phyloP scores from a whole-genome alignment of 116 monocot species.

The Phalaenopsis hybrid region DNA sequence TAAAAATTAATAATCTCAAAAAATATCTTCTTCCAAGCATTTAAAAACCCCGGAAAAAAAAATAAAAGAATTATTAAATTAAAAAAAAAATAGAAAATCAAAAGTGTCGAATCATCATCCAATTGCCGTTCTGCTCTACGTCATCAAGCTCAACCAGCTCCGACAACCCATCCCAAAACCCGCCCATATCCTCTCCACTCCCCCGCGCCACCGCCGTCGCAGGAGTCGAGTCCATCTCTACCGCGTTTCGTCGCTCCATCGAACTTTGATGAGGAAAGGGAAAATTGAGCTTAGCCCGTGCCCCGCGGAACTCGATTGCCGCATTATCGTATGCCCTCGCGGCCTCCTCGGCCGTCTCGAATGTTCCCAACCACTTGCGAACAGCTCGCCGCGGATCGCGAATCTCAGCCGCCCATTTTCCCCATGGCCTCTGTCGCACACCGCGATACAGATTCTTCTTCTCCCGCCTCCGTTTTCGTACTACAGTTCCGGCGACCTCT shows the following conservation, averaged over 20 bases:
- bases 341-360: constrained; percentile 71
- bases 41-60: too few species aligned
- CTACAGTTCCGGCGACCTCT: not conserved
- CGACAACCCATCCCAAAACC: constrained; percentile 12
- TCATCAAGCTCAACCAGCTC: constrained; percentile 11
- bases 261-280: constrained; percentile 23
- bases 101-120: not conserved
- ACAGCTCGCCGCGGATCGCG: constrained; percentile 45
- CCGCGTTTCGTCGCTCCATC: not conserved
- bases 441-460: constrained; percentile 52
- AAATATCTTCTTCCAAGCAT: too few species aligned
- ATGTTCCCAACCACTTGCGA: constrained; percentile 72
- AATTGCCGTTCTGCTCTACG: not conserved
- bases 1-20: too few species aligned
- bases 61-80: not conserved
- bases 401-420: constrained; percentile 73
- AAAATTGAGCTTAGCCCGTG: constrained; percentile 71
- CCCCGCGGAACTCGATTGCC: constrained; percentile 63
- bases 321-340: constrained; percentile 65
- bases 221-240: not conserved
- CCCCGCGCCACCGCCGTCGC: not conserved
- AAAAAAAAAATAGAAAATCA: not conserved
- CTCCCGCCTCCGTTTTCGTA: constrained; percentile 8
- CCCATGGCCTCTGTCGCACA: constrained; percentile 65
- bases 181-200: constrained; percentile 2